Conservation (phyloP, 1,139 yeast species). For the Pneumocystis carinii region DNA sequence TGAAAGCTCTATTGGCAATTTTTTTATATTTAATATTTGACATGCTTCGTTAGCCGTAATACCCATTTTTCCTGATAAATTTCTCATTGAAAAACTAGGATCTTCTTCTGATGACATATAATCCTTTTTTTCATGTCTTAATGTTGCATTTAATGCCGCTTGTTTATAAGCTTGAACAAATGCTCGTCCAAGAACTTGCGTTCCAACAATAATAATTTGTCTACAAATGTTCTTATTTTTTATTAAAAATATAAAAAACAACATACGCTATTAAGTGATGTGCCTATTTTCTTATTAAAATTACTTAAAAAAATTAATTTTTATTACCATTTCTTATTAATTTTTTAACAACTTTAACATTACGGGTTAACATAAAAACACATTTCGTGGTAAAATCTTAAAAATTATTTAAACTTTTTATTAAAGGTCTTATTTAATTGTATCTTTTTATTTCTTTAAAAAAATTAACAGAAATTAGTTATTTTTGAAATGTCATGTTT, state of each 20-base stretch:
- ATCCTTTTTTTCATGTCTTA: conserved; percentile 25
- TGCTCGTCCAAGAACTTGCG: conserved; percentile 89
- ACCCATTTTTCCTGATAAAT: conserved; percentile 13
- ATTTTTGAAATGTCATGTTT: neutral
- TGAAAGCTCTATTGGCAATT: conserved; percentile 36
- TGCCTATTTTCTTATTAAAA: conserved; percentile 1
- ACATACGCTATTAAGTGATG: neutral
- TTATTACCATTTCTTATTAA: neutral
- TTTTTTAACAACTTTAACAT: too few species aligned
- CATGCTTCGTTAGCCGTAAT: conserved; percentile 75
- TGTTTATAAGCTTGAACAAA: conserved; percentile 94
- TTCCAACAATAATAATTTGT: conserved; percentile 85
- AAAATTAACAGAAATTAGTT: neutral
- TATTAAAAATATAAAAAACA: neutral
- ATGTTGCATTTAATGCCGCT: conserved; percentile 61
- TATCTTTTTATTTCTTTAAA: neutral
- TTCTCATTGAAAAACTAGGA: neutral
- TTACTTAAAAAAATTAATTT: neutral
- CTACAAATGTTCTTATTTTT: neutral
- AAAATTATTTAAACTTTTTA: neutral
- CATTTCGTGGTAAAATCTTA: neutral
- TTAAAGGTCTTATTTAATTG: neutral
- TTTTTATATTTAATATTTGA: conserved; percentile 71
- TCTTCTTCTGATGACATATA: conserved; percentile 17
- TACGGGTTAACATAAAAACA: neutral